phyloP scores from a whole-genome alignment of 2,329 filamentous ascomycete genomes.

The Teratosphaeriaceae sp. region DNA sequence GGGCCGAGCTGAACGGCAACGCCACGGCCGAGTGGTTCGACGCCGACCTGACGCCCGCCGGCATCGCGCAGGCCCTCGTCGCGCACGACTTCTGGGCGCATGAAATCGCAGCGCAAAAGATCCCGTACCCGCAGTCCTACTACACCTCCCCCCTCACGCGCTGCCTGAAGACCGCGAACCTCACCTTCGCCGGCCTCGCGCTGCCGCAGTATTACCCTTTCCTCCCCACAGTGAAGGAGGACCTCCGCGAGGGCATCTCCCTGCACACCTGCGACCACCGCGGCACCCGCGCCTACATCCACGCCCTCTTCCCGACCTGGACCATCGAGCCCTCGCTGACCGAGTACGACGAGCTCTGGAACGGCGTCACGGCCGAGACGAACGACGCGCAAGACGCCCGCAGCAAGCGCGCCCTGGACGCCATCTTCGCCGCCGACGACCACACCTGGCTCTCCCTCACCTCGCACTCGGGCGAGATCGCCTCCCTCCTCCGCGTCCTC shows the following conservation, averaged over 20 bases:
- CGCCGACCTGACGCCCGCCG: conserved; percentile 52
- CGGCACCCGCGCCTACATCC: conserved; percentile 48
- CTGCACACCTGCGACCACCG: conserved; percentile 63
- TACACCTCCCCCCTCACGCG: conserved; percentile 59
- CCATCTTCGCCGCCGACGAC: conserved; percentile 49
- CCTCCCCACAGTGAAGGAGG: conserved; percentile 56
- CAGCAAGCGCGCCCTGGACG: conserved; percentile 47
- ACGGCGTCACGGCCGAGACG: conserved; percentile 44
- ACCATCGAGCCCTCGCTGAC: conserved; percentile 54
- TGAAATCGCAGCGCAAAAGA: conserved; percentile 47
- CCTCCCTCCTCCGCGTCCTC: conserved; percentile 47
- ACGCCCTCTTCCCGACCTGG: conserved; percentile 46
- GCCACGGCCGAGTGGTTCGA: conserved; percentile 58
- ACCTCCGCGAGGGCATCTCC: conserved; percentile 58
- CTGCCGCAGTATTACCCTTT: conserved; percentile 50
- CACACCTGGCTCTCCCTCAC: conserved; percentile 54
- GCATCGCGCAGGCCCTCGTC: conserved; percentile 50
- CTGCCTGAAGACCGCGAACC: conserved; percentile 55
- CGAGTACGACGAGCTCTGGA: conserved; percentile 53
- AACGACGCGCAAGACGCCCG: conserved; percentile 46
- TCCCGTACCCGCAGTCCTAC: conserved; percentile 57
- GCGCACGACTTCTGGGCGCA: conserved; percentile 56
- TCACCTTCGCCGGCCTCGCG: conserved; percentile 52
- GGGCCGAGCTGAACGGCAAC: conserved; percentile 58
- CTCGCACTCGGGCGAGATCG: conserved; percentile 54